Conservation (phyloP, 129 eudicot genomes). For the Pulicaria dysenterica region DNA sequence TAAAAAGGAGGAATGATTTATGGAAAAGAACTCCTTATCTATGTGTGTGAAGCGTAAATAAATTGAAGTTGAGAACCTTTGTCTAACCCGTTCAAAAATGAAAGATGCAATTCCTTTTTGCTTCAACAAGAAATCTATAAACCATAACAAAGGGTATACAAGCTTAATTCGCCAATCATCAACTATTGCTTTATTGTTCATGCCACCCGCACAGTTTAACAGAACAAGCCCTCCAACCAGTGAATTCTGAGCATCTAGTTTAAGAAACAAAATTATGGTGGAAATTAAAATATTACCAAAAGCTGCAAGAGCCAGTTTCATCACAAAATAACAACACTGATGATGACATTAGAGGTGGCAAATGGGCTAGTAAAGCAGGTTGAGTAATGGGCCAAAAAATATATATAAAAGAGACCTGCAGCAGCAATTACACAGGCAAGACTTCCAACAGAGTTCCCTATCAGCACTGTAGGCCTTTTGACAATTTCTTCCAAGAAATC, state of each 20-base stretch:
- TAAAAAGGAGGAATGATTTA: background rate
- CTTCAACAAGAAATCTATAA: slow-evolving; percentile 75
- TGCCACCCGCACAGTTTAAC: slow-evolving; percentile 93
- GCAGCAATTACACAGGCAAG: slow-evolving; percentile 94
- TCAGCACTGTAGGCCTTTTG: slow-evolving; percentile 68
- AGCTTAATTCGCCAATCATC: slow-evolving; percentile 98
- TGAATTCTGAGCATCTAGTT: slow-evolving; percentile 48
- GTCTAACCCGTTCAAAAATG: slow-evolving; percentile 70
- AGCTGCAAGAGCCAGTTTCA: too few relatives aligned
- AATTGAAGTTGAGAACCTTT: slow-evolving; percentile 44
- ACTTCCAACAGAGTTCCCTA: slow-evolving; percentile 97
- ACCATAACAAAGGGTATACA: slow-evolving; percentile 72
- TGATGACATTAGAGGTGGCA: too few relatives aligned
- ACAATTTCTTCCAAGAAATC: slow-evolving; percentile 82
- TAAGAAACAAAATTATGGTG: slow-evolving; percentile 1
- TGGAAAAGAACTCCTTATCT: background rate
- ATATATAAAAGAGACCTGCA: slow-evolving; percentile 44
- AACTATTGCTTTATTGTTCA: slow-evolving; percentile 95
- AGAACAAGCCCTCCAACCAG: slow-evolving; percentile 74
- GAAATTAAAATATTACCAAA: background rate
- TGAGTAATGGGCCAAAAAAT: background rate
- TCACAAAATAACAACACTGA: too few relatives aligned
- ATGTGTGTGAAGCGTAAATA: background rate
- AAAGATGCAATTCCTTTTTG: slow-evolving; percentile 77
- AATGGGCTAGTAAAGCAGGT: background rate